These are phyloP conservation scores for Hygrophorus russula DNA, from an alignment of 768 basidiomycete genomes.

Conservation along the genomic window DNA sequence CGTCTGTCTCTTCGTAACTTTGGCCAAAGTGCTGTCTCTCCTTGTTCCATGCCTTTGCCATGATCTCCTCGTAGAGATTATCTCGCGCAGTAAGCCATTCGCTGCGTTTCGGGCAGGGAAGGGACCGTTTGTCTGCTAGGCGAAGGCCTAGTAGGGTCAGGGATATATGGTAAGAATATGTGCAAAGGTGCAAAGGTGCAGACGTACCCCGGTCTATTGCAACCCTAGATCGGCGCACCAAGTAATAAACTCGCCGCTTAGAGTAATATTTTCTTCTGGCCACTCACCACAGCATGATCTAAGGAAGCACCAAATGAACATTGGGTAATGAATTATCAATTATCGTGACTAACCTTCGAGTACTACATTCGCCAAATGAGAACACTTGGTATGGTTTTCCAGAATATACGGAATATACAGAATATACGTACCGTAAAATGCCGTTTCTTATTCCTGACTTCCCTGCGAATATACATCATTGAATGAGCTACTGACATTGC, in stretches of 20 bases:
- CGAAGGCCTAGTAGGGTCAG: conserved; percentile 45
- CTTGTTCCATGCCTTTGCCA: conserved; percentile 78
- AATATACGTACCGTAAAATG: conserved; percentile 63
- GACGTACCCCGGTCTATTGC: conserved; percentile 77
- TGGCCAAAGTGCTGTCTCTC: conserved; percentile 67
- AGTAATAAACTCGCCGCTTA: background rate
- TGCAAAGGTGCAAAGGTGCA: background rate
- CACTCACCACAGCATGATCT: conserved; percentile 83
- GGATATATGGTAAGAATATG: background rate
- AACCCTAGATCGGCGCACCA: conserved; percentile 46
- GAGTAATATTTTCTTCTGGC: background rate
- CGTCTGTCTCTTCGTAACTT: conserved; percentile 76
- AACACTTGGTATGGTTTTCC: background rate
- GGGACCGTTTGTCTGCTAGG: conserved; percentile 87
- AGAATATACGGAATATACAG: background rate
- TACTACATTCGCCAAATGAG: conserved; percentile 32
- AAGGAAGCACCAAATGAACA: conserved; percentile 7
- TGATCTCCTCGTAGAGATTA: conserved; percentile 84
- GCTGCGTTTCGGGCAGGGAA: conserved; percentile 67
- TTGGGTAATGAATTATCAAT: background rate
- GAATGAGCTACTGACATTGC: background rate
- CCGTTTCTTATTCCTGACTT: conserved; percentile 76
- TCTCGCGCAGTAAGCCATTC: conserved; percentile 75
- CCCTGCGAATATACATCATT: conserved; percentile 36
- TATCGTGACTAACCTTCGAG: conserved; percentile 48